A percentile compares a stretch with the other conserved stretches of the same genome.
Conservation (phyloP, 2,329 filamentous ascomycete species). For the Rachicladosporium sp. region DNA sequence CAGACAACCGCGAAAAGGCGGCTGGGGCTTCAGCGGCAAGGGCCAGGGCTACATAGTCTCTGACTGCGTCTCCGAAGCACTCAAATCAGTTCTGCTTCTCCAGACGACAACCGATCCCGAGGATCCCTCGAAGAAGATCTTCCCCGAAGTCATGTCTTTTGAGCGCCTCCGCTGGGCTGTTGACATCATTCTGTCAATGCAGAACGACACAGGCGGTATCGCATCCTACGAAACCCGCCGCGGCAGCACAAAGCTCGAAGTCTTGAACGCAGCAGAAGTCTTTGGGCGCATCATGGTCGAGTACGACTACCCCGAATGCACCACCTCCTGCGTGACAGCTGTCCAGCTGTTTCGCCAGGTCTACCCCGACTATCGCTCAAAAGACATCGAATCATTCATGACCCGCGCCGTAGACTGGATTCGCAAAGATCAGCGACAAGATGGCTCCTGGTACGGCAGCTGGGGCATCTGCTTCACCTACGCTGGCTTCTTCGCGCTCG, state of each 20-base stretch:
- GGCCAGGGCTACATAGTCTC: slow-evolving; percentile 91
- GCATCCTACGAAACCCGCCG: slow-evolving; percentile 81
- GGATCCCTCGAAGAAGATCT: slow-evolving; percentile 27
- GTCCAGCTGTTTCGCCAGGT: slow-evolving; percentile 68
- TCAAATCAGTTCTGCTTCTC: slow-evolving; percentile 75
- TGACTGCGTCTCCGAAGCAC: slow-evolving; percentile 82
- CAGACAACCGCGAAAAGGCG: slow-evolving; percentile 80
- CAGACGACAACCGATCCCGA: slow-evolving; percentile 46
- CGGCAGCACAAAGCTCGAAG: slow-evolving; percentile 65
- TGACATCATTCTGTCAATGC: slow-evolving; percentile 82
- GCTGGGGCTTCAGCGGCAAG: slow-evolving; percentile 89
- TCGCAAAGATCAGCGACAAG: slow-evolving; percentile 59
- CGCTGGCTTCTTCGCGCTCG: slow-evolving; percentile 88
- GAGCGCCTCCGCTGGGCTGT: slow-evolving; percentile 74
- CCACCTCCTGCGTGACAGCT: slow-evolving; percentile 83
- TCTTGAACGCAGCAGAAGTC: slow-evolving; percentile 88
- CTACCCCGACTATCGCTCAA: slow-evolving; percentile 66
- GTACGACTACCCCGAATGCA: slow-evolving; percentile 97
- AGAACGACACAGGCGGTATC: slow-evolving; percentile 75
- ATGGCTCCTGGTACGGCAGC: slow-evolving; percentile 94
- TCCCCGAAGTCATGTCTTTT: slow-evolving; percentile 61
- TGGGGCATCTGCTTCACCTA: slow-evolving; percentile 99
- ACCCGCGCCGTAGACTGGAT: slow-evolving; percentile 69
- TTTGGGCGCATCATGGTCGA: slow-evolving; percentile 98
- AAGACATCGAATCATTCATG: slow-evolving; percentile 65